Evolutionary conservation across 1,284 basidiomycete species (phyloP).

Genomic region (Boletus semigastroideus): DNA sequence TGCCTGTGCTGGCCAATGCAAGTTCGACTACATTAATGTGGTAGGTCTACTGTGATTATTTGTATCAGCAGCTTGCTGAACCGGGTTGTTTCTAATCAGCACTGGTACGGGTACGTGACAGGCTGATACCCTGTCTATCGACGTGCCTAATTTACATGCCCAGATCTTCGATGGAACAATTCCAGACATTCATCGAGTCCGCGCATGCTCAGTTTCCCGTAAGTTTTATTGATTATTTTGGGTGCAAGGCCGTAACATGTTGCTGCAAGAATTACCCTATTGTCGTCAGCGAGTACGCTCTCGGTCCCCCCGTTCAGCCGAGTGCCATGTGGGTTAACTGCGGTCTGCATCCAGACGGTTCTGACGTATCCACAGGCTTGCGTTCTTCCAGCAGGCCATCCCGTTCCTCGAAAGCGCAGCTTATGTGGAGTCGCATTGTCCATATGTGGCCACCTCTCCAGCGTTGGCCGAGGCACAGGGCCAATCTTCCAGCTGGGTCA

Average conservation of each 20-base stretch:
- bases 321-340: conserved; percentile 30
- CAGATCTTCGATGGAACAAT: conserved; percentile 26
- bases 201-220: conserved; percentile 34
- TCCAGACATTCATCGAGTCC: conserved; percentile 27
- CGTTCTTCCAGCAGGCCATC: conserved; percentile 35
- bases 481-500: conserved; percentile 14
- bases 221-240: neutral
- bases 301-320: conserved; percentile 32
- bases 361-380: conserved; percentile 24
- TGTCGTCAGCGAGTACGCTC: conserved; percentile 34
- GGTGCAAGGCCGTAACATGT: conserved; percentile 7
- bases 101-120: conserved; percentile 35
- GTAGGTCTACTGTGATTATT: conserved; percentile 4
- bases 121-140: neutral
- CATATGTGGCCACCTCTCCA: conserved; percentile 35
- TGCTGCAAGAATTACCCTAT: conserved; percentile 13
- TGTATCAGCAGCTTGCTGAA: neutral
- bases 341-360: neutral
- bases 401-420: conserved; percentile 29
- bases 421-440: conserved; percentile 37
- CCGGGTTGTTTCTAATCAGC: conserved; percentile 14
- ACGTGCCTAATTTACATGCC: neutral
- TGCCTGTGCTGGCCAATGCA: conserved; percentile 32
- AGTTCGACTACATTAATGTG: conserved; percentile 35
- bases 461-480: conserved; percentile 20